Percentiles rank a stretch among this genome's conserved stretches.
phyloP scores from a whole-genome alignment of 2,329 filamentous ascomycete species.

The Paecilomyces dactylethromorphus region DNA sequence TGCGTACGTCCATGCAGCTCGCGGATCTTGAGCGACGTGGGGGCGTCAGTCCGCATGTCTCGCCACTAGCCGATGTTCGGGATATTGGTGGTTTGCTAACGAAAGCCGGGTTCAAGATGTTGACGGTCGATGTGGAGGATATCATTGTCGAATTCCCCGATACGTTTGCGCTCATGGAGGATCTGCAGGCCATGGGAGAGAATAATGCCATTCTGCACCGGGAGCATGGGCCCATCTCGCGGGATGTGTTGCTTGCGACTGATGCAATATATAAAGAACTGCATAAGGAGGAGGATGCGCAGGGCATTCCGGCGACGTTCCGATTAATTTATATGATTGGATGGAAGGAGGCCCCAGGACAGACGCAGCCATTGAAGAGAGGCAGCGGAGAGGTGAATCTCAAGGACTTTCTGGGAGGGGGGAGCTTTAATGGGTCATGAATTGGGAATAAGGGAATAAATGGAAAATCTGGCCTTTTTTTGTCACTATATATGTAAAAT shows the following conservation, averaged over 20 bases:
- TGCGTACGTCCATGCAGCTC: constrained; percentile 86
- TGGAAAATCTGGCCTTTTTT: constrained; percentile 6
- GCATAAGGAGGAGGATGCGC: constrained; percentile 69
- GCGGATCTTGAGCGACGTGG: constrained; percentile 85
- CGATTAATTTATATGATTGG: constrained; percentile 98
- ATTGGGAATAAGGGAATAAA: background rate
- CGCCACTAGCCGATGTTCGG: constrained; percentile 82
- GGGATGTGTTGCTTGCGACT: constrained; percentile 79
- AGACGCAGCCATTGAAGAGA: constrained; percentile 71
- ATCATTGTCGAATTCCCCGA: constrained; percentile 93
- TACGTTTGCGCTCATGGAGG: constrained; percentile 83
- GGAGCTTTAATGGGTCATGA: constrained; percentile 25
- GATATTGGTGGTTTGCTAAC: constrained; percentile 85
- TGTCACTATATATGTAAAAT: constrained; percentile 16
- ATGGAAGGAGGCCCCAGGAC: constrained; percentile 79
- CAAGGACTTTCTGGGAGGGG: constrained; percentile 65
- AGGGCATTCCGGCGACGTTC: constrained; percentile 76
- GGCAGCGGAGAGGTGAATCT: constrained; percentile 84
- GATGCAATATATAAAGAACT: constrained; percentile 84
- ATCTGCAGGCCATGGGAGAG: constrained; percentile 95
- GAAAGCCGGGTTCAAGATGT: constrained; percentile 84
- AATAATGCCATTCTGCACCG: constrained; percentile 81
- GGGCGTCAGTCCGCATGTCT: constrained; percentile 87
- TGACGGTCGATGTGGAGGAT: constrained; percentile 96
- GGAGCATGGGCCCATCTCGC: constrained; percentile 68